Base-by-base conservation (phyloP, 768 basidiomycete genomes). In the Leucosporidium yakuticum region DNA sequence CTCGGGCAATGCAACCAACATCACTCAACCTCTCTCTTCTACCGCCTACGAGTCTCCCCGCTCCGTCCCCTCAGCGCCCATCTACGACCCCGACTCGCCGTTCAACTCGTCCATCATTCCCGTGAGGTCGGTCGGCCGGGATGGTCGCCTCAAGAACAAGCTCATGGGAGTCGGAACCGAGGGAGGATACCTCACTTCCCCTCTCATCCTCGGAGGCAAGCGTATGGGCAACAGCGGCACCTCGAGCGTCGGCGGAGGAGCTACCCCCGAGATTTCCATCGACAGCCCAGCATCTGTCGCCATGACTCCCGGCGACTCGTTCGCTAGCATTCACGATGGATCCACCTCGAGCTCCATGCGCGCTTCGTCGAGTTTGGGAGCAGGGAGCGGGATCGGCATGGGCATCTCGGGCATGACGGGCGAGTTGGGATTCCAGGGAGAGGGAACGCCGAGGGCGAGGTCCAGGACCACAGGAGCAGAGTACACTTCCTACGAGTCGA, bases 101-200 rank as follows among this genome's bases (percentile, higher is more conserved):
- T 76, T 74, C 64, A 67, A 62, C 63, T 58, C 69, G 57, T 27
- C 67, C 34, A 53, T 61, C 27, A 57, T 65, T 49, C 60, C 69
- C 50, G 31, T 67, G 55, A 48, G 44, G 31, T n/a, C 49, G 5
- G 31, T 67, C 56, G 56, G 65, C 32, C 64, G 67, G 21, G 75
- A 77, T 49, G 74, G 69, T 0, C 21, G 75, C 39, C 69, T 77
- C 65, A 69, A 73, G 62, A 73, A 70, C 14, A 65, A 68, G 36
- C 57, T 77, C n/a, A 70, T 73, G 69, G 76, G 76, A 19, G 71
- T 75, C 31, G 76, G 76, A 3, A 65, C 58, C 47, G 69, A 76
- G 58, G 76, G 76, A 17, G 76, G 75, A 2, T 77, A 68, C 67
- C 69, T 77, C 57, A 74, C 74, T 27, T 70, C 68, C 31, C 76